phyloP scores from a whole-genome alignment of 805 yeast genomes.

The Candida berthetii region DNA sequence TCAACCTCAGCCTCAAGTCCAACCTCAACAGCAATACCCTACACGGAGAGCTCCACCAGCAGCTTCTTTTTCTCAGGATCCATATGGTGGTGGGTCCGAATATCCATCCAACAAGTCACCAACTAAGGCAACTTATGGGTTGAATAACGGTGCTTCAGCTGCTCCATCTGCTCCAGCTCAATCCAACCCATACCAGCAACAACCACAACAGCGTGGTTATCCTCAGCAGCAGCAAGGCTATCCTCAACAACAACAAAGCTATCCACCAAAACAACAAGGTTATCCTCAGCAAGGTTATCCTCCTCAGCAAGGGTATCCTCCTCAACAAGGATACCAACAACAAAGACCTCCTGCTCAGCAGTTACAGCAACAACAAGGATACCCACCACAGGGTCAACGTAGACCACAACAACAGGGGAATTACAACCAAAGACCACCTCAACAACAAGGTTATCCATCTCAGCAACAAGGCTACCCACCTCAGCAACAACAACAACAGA shows the following conservation, averaged over 20 bases:
- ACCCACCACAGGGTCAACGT: background rate
- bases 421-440: slow-evolving; percentile 7
- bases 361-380: background rate
- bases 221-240: background rate
- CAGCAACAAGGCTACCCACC: slow-evolving; percentile 3
- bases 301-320: slow-evolving; percentile 1
- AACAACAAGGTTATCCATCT: slow-evolving; percentile 4
- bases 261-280: slow-evolving; percentile 3
- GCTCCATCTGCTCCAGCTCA: too few relatives aligned
- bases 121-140: too few relatives aligned
- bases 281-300: background rate
- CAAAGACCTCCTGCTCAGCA: slow-evolving; percentile 9
- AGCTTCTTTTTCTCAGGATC: background rate
- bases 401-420: slow-evolving; percentile 1
- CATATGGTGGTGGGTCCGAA: background rate
- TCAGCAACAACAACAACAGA: too few relatives aligned
- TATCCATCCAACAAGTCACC: too few relatives aligned
- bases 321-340: background rate
- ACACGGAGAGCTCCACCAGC: too few relatives aligned
- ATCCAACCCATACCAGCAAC: slow-evolving; percentile 1
- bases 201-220: slow-evolving; percentile 1
- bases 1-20: slow-evolving; percentile 10
- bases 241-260: slow-evolving; percentile 1
- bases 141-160: too few relatives aligned
- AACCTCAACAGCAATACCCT: slow-evolving; percentile 3